phyloP scores from a whole-genome alignment of 2,329 filamentous ascomycete genomes.

The Chalaropsis ovoidea region DNA sequence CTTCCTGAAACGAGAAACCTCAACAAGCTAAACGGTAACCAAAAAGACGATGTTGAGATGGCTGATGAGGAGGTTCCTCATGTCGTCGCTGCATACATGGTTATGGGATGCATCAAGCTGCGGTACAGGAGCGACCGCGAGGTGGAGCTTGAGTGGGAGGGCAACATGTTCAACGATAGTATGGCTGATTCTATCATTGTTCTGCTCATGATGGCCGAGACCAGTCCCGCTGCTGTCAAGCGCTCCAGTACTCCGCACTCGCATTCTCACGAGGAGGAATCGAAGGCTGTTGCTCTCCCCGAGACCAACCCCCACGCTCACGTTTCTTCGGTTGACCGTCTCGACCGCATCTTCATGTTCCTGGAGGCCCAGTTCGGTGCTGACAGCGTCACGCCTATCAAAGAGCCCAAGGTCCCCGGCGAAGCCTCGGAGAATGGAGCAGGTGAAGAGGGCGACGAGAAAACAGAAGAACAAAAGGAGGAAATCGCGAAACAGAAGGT shows the following conservation, averaged over 20 bases:
- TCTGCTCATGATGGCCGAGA: constrained; percentile 83
- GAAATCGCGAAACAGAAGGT: constrained; percentile 49
- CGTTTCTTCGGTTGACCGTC: constrained; percentile 61
- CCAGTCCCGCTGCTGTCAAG: constrained; percentile 87
- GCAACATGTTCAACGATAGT: constrained; percentile 92
- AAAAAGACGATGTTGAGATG: constrained; percentile 38
- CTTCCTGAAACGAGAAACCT: constrained; percentile 45
- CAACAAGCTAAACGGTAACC: constrained; percentile 32
- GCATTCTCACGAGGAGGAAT: constrained; percentile 34
- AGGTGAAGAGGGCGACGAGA: constrained; percentile 27
- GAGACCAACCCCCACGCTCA: constrained; percentile 61
- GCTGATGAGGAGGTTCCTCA: constrained; percentile 55
- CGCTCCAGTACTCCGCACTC: constrained; percentile 39
- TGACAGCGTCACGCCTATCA: constrained; percentile 69
- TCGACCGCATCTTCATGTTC: constrained; percentile 85
- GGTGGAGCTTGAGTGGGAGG: constrained; percentile 91
- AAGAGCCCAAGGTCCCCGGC: constrained; percentile 44
- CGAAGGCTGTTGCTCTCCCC: constrained; percentile 30
- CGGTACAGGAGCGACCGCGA: constrained; percentile 66
- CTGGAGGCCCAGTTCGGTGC: constrained; percentile 91
- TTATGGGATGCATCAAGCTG: constrained; percentile 90
- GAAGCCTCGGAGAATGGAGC: constrained; percentile 31
- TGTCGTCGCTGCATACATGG: constrained; percentile 49
- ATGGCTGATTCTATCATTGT: constrained; percentile 97
- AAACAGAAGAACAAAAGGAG: constrained; percentile 36